Conservation (phyloP, 2,329 filamentous ascomycete genomes). For the Sphaerostilbella broomeana region DNA sequence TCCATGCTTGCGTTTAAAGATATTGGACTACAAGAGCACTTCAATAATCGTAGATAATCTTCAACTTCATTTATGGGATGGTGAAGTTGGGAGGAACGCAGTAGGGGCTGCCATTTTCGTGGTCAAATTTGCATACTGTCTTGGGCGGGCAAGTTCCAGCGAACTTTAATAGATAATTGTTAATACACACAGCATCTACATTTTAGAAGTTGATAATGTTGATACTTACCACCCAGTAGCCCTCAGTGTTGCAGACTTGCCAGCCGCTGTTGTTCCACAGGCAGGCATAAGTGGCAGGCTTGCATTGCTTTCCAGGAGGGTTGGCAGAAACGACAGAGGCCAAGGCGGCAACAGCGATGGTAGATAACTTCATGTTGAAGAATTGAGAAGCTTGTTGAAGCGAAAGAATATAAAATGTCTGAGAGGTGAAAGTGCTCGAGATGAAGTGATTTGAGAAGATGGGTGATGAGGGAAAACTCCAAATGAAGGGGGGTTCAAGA, state of each 20-base stretch:
- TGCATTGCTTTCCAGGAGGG: constrained; percentile 20
- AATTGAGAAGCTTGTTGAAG: too few relatives aligned
- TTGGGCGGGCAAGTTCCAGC: constrained; percentile 30
- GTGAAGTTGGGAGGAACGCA: constrained; percentile 29
- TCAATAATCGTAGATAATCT: neutral
- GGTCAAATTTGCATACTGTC: constrained; percentile 31
- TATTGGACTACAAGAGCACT: too few relatives aligned
- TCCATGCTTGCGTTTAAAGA: too few relatives aligned
- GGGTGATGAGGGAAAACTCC: too few relatives aligned
- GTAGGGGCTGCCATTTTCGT: constrained; percentile 31
- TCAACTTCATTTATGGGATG: constrained; percentile 7
- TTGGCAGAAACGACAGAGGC: constrained; percentile 15
- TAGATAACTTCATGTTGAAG: constrained; percentile 27
- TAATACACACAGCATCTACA: neutral
- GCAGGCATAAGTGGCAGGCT: constrained; percentile 31
- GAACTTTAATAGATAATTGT: constrained; percentile 17
- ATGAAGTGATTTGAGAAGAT: too few relatives aligned
- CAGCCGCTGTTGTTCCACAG: constrained; percentile 22
- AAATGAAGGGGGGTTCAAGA: too few relatives aligned
- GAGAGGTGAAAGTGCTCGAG: too few relatives aligned
- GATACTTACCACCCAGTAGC: constrained; percentile 29
- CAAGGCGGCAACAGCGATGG: constrained; percentile 20
- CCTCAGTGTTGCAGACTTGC: constrained; percentile 27
- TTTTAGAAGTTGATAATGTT: neutral
- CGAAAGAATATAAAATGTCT: too few relatives aligned